These are phyloP conservation scores for Taxawa tesnikishii DNA, from an alignment of 2,329 filamentous ascomycete species.

Conservation along the genomic window DNA sequence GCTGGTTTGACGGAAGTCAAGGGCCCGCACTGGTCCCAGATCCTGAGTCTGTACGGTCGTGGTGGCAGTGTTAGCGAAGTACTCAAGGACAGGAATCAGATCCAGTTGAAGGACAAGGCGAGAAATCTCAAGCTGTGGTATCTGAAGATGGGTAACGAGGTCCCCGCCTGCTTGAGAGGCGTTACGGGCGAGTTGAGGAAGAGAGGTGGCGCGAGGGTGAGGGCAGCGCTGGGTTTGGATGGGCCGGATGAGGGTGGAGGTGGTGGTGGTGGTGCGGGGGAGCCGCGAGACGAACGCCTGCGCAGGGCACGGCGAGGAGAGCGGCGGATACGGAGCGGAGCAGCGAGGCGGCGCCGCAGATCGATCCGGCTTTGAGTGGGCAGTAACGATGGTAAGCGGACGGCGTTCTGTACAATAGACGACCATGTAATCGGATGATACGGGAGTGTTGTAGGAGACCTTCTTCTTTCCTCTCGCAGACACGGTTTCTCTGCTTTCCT, in stretches of 20 bases:
- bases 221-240: conserved; percentile 17
- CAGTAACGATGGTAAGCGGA: too few relatives aligned
- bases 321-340: too few relatives aligned
- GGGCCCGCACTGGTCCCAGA: conserved; percentile 88
- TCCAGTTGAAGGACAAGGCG: conserved; percentile 86
- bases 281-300: too few relatives aligned
- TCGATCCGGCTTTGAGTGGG: too few relatives aligned
- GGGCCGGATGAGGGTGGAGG: conserved; percentile 6
- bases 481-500: too few relatives aligned
- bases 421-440: too few relatives aligned
- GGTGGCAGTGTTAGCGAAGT: conserved; percentile 72
- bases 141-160: conserved; percentile 80
- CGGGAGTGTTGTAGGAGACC: too few relatives aligned
- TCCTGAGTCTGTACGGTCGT: conserved; percentile 69
- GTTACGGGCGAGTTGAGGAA: conserved; percentile 88
- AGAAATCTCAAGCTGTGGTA: conserved; percentile 85
- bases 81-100: conserved; percentile 77
- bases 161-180: conserved; percentile 75
- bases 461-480: too few relatives aligned
- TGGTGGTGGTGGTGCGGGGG: too few relatives aligned
- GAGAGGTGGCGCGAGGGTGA: conserved; percentile 21
- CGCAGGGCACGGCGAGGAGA: too few relatives aligned
- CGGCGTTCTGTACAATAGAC: too few relatives aligned
- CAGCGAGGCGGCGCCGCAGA: too few relatives aligned
- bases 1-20: conserved; percentile 78